Base-by-base conservation (phyloP, 352 stramenopile species). In the Pythium chondricola region DNA sequence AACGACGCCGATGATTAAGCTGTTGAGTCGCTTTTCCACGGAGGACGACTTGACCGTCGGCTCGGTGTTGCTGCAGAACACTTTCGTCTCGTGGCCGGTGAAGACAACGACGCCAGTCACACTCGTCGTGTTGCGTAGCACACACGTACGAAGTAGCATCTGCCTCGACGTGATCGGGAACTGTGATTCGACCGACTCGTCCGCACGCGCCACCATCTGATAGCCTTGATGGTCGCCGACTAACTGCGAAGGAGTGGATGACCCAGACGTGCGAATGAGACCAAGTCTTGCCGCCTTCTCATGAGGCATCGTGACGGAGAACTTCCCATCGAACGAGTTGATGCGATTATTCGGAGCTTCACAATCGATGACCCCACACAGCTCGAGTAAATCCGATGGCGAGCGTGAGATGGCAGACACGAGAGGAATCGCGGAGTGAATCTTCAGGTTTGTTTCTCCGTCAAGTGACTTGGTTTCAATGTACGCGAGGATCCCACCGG, bases 41-140 rank as follows among this genome's bases (percentile, higher is more conserved):
- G 77, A 89, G 6, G 79, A 90, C 1, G 67, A 85, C 56, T 93
- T 93, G 6, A 89, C 67, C 22, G 85, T 61, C 13, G 74, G 73
- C 14, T 87, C 72, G 6, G 72, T 85, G 45, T 88, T 88, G 57
- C 76, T 90, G 47, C 78, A 90, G 44, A 88, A 88, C 0, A 93
- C 77, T 43, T 93, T 93, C 3, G 78, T 85, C 49, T 93, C 81
- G 37, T 88, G 81, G 11, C 81, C 81, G 7, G 88, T 97, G 54
- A 97, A 96, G 35, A 97, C 64, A 29, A 95, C 84, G 44, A 95
- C 59, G 0, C 90, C 85, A 24, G 80, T 81, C 3, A 96, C 64
- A 2, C 67, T 85, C 20, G 67, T 67, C 9, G 88, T 97, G 52
- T 96, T 96, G 11, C 86, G 73, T 7, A 97, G 65, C 36, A 93